Percentiles rank a stretch among this genome's conserved stretches.
These are phyloP conservation scores for Annona cherimola DNA, from an alignment of 164 flowering plant species.

Conservation along the genomic window DNA sequence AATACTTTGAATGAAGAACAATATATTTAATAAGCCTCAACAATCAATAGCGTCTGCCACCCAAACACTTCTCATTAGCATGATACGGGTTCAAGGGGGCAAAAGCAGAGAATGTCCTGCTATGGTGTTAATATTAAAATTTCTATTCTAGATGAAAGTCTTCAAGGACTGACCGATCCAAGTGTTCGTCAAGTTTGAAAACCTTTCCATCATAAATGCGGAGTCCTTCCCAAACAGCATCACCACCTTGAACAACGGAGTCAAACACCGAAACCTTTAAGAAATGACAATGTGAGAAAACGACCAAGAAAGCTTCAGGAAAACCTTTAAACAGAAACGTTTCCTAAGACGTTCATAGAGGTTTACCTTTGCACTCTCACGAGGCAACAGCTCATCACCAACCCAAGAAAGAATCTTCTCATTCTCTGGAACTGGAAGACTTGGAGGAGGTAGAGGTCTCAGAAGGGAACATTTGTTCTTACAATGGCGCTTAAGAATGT, in stretches of 20 bases:
- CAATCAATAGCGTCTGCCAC: not conserved
- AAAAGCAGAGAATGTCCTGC: not conserved
- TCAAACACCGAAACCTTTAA: slow-evolving; percentile 88
- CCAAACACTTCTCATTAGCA: not conserved
- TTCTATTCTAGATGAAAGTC: not conserved
- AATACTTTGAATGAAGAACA: not conserved
- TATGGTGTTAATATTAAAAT: not conserved
- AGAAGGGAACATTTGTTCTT: slow-evolving; percentile 28
- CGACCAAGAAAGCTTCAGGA: not conserved
- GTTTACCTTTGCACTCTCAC: slow-evolving; percentile 89
- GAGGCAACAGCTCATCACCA: slow-evolving; percentile 77
- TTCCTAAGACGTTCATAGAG: not conserved
- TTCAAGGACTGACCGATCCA: slow-evolving; percentile 60
- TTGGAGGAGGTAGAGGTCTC: slow-evolving; percentile 48
- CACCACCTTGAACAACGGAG: slow-evolving; percentile 99
- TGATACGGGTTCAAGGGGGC: no score
- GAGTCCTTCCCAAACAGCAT: slow-evolving; percentile 98
- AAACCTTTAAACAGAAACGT: not conserved
- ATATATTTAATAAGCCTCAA: not conserved
- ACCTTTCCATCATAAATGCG: slow-evolving; percentile 73
- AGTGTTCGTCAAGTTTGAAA: slow-evolving; percentile 89
- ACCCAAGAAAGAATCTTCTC: slow-evolving; percentile 90
- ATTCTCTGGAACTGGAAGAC: slow-evolving; percentile 84
- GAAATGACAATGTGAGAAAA: not conserved
- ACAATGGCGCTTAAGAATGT: slow-evolving; percentile 53